Percentiles rank a stretch among this genome's conserved stretches.
phyloP scores from a whole-genome alignment of 108 stramenopile genomes.

The Pseudonitzschia pungens region DNA sequence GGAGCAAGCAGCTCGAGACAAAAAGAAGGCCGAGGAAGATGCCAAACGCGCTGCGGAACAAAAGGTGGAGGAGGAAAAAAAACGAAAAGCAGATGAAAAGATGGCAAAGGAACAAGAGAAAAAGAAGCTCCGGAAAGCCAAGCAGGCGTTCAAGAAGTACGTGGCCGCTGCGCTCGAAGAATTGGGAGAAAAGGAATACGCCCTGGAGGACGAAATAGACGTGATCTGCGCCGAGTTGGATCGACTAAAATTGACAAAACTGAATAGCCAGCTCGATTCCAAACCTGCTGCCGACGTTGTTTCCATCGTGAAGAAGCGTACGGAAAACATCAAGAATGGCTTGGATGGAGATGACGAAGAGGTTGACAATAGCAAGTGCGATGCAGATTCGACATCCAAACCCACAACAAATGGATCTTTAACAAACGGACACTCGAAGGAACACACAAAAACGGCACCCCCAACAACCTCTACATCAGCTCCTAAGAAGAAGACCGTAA shows the following conservation, averaged over 20 bases:
- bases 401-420: background rate
- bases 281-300: conserved; percentile 16
- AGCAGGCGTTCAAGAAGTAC: conserved; percentile 60
- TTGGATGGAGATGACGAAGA: conserved; percentile 6
- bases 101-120: conserved; percentile 73
- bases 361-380: background rate
- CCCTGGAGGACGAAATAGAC: conserved; percentile 39
- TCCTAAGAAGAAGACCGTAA: conserved; percentile 41
- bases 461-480: background rate
- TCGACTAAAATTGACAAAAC: conserved; percentile 23
- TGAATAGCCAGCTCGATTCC: conserved; percentile 19
- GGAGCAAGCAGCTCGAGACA: conserved; percentile 55
- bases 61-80: conserved; percentile 54
- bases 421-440: conserved; percentile 2
- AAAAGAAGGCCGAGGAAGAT: conserved; percentile 45
- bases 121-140: conserved; percentile 76
- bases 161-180: conserved; percentile 51
- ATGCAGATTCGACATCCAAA: background rate
- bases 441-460: background rate
- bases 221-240: conserved; percentile 28
- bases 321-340: conserved; percentile 11
- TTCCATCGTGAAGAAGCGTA: conserved; percentile 17
- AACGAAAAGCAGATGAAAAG: conserved; percentile 46
- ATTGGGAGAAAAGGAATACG: conserved; percentile 40
- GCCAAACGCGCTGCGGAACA: conserved; percentile 38